Percentiles rank a stretch among this genome's conserved stretches.
Evolutionary conservation across 2,329 filamentous ascomycete genomes (phyloP).

Genomic region (Fusarium haematococcum): DNA sequence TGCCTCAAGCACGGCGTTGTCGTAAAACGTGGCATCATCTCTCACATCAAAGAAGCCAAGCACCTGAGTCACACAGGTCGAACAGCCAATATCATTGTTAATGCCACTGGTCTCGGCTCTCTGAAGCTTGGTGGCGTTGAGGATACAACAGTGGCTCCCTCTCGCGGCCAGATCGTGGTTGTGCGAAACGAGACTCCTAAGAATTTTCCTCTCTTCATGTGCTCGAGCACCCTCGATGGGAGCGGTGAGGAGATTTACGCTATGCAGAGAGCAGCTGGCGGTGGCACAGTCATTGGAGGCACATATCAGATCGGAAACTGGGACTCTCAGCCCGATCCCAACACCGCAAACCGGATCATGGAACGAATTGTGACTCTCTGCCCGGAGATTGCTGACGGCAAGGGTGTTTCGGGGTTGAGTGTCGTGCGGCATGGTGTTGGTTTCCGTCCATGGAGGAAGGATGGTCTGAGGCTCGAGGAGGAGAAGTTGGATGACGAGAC

Average conservation of each 20-base stretch:
- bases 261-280: constrained; percentile 78
- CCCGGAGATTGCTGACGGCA: constrained; percentile 52
- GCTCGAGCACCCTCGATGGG: constrained; percentile 76
- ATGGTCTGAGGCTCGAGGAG: constrained; percentile 78
- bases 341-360: constrained; percentile 81
- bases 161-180: constrained; percentile 78
- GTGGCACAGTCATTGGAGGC: constrained; percentile 82
- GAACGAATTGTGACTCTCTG: constrained; percentile 71
- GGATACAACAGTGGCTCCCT: constrained; percentile 73
- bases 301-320: constrained; percentile 80
- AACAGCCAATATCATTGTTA: neutral
- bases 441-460: constrained; percentile 75
- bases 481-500: constrained; percentile 51
- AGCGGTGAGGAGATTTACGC: constrained; percentile 77
- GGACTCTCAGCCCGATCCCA: constrained; percentile 79
- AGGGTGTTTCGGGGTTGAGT: constrained; percentile 74
- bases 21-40: neutral
- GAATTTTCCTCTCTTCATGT: constrained; percentile 63
- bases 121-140: constrained; percentile 67
- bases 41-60: neutral
- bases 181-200: constrained; percentile 77
- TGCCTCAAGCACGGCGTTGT: constrained; percentile 68
- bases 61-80: neutral
- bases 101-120: neutral
- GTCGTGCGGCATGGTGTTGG: constrained; percentile 84